Conservation (phyloP, 108 stramenopile genomes). For the Pseudonitzschia delicatissima region DNA sequence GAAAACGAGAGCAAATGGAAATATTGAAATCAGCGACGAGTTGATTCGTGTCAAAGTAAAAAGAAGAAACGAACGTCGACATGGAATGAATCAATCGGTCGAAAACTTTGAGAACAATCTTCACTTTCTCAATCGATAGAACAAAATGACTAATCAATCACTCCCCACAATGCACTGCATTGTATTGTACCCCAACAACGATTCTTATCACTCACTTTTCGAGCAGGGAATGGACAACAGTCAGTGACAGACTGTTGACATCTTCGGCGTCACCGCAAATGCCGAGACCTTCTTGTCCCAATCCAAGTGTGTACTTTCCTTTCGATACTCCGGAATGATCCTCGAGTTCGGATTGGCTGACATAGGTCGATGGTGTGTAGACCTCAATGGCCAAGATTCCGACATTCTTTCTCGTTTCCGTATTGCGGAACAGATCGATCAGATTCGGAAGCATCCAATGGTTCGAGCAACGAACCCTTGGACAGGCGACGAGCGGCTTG, state of each 20-base stretch:
- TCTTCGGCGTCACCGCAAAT: slow-evolving; percentile 92
- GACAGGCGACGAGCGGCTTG: slow-evolving; percentile 33
- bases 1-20: background rate
- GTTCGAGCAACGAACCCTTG: slow-evolving; percentile 9
- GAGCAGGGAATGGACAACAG: slow-evolving; percentile 88
- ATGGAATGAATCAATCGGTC: background rate
- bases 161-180: background rate
- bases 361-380: slow-evolving; percentile 94
- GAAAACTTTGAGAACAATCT: background rate
- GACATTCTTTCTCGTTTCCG: slow-evolving; percentile 64
- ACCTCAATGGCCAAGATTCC: slow-evolving; percentile 96
- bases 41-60: background rate
- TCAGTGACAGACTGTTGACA: slow-evolving; percentile 91
- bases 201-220: slow-evolving; percentile 65
- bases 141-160: background rate
- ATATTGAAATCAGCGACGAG: background rate
- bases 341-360: slow-evolving; percentile 88
- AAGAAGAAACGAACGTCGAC: background rate
- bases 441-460: background rate
- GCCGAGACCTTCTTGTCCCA: slow-evolving; percentile 95
- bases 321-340: slow-evolving; percentile 79
- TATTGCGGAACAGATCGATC: too few relatives aligned
- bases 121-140: background rate
- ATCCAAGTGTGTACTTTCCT: slow-evolving; percentile 93
- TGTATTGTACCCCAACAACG: background rate